Base-by-base conservation (phyloP, 2,329 filamentous ascomycete species). In the Epichloe glyceriae region DNA sequence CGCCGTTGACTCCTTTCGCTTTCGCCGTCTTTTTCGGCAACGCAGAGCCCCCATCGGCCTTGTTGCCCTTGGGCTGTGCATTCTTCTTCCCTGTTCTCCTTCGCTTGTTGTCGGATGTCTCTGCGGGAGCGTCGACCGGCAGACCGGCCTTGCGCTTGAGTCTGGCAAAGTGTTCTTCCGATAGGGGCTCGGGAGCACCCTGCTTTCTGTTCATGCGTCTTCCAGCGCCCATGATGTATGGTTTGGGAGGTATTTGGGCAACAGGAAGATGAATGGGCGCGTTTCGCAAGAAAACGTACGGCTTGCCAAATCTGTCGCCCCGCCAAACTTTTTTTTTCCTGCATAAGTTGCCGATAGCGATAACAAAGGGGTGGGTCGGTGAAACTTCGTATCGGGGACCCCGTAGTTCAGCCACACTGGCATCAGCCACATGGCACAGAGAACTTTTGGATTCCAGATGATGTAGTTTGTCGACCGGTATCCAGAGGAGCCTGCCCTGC, bases 181-280 rank as follows among this genome's bases (percentile, higher is more conserved):
- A 88, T 57, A 96, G 78, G 57, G 85, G 77, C 62, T 85, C 80
- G 50, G 93, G 93, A 57, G 85, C 76, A 51, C 89, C 91, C 78
- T 97, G 93, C 72, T 96, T 96, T 69, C 90, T 87, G 47, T 54
- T 54, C 84, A 96, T 94, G 62, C 90, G 88, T 66, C 89, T 86
- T 67, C 89, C 87, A 55, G 82, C 80, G 74, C 88, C 90, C 90
- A 95, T 95, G 63, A 66, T 81, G 65, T 51, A 56, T 53, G 52
- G 37, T 54, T 47, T 42, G 39, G 47, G 47, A 11, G 30, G 15
- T 48, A 50, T 38, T 49, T 50, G 48, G 44, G 39, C 33, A 49
- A 26, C 55, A 54, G n/a, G 5, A 33, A 33, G 20, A 46, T 17
- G 19, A 17, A 22, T 8, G 15, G 39, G 15, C 20, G 38, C 26